phyloP scores from a whole-genome alignment of 83 land plant species.

The Isoetes engelmannii region DNA sequence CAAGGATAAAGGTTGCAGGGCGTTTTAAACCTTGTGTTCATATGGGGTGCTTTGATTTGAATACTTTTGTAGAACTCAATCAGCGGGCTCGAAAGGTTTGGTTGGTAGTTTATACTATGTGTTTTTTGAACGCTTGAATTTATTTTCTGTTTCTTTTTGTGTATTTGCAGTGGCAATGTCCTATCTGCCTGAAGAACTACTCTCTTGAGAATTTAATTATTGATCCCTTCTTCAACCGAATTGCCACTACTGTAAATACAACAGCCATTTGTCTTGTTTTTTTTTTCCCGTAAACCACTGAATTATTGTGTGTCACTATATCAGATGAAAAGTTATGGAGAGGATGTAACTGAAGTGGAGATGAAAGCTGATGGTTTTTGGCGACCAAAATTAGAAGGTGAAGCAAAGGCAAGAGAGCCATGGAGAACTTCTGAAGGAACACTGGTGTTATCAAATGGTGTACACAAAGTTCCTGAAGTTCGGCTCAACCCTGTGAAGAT shows the following conservation, averaged over 20 bases:
- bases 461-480: slow-evolving; percentile 31
- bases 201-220: slow-evolving; percentile 63
- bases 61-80: slow-evolving; percentile 85
- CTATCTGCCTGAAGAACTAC: slow-evolving; percentile 85
- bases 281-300: not conserved
- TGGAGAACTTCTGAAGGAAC: slow-evolving; percentile 80
- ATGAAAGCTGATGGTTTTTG: slow-evolving; percentile 93
- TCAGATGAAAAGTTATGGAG: slow-evolving; percentile 68
- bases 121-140: not conserved
- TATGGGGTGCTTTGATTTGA: slow-evolving; percentile 96
- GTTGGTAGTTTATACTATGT: not conserved
- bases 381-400: slow-evolving; percentile 76
- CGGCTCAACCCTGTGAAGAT: slow-evolving; percentile 21
- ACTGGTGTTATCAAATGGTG: slow-evolving; percentile 21
- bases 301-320: not conserved
- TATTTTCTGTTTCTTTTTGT: not conserved
- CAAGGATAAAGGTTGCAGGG: slow-evolving; percentile 82
- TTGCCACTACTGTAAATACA: slow-evolving; percentile 49
- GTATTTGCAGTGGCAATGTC: slow-evolving; percentile 97
- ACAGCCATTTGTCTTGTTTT: not conserved
- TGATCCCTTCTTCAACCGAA: slow-evolving; percentile 83
- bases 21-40: slow-evolving; percentile 91
- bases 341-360: slow-evolving; percentile 86
- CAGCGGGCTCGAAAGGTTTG: slow-evolving; percentile 94
- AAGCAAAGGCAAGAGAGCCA: slow-evolving; percentile 29